Evolutionary conservation across 306 rosid species (phyloP).

Genomic region (Phaseolus lunatus): DNA sequence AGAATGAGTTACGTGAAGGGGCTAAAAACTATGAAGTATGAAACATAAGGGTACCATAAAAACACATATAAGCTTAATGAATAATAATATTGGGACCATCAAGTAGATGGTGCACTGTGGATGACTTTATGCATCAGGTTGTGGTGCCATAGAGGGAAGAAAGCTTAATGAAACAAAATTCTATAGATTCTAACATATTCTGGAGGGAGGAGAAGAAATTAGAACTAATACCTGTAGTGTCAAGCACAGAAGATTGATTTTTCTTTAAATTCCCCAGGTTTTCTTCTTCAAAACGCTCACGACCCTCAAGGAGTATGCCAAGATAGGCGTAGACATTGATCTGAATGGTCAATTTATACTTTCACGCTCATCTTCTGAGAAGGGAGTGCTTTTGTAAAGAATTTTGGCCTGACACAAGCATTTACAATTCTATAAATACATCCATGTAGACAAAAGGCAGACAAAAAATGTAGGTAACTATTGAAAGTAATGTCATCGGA

Average conservation of each 20-base stretch:
- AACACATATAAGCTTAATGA: neutral
- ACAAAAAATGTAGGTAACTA: neutral
- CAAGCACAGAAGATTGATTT: slow-evolving; percentile 51
- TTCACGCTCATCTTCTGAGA: slow-evolving; percentile 87
- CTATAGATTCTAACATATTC: slow-evolving; percentile 9
- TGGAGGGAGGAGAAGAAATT: too few relatives aligned
- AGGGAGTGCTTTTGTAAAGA: slow-evolving; percentile 81
- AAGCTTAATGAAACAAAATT: slow-evolving; percentile 5
- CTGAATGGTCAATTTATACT: slow-evolving; percentile 86
- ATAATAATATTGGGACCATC: slow-evolving; percentile 13
- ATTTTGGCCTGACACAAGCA: slow-evolving; percentile 81
- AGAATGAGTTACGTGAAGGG: slow-evolving; percentile 10
- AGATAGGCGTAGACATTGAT: slow-evolving; percentile 90
- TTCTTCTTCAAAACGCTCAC: slow-evolving; percentile 97
- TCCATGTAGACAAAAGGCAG: slow-evolving; percentile 13
- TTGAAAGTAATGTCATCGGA: neutral
- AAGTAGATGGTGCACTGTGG: slow-evolving; percentile 11
- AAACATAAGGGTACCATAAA: neutral
- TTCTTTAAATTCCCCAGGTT: slow-evolving; percentile 56
- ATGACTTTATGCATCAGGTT: neutral
- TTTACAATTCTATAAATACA: slow-evolving; percentile 37
- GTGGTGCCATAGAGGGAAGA: slow-evolving; percentile 8
- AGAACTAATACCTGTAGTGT: slow-evolving; percentile 57
- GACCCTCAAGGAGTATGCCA: slow-evolving; percentile 96
- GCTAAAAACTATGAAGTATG: neutral